A percentile compares a stretch with the other conserved stretches of the same genome.
phyloP scores from a whole-genome alignment of 768 basidiomycete genomes.

The Daedaleopsis nitida region DNA sequence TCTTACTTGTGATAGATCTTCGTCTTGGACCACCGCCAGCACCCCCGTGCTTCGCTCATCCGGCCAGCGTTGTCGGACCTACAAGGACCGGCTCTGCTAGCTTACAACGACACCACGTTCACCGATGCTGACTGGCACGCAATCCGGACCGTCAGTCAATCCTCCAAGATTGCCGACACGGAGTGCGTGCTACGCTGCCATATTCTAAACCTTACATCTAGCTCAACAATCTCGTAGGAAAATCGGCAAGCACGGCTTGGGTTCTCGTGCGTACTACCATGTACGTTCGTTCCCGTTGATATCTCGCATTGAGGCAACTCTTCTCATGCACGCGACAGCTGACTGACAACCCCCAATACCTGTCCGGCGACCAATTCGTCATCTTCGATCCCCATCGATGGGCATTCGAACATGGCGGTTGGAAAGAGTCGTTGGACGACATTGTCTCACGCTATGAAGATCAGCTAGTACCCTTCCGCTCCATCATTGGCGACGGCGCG shows the following conservation, averaged over 20 bases:
- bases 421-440: constrained; percentile 31
- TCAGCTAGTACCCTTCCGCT: constrained; percentile 36
- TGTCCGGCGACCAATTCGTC: constrained; percentile 42
- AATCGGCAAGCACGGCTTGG: constrained; percentile 56
- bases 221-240: constrained; percentile 34
- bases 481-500: constrained; percentile 27
- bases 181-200: constrained; percentile 25
- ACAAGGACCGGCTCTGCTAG: constrained; percentile 50
- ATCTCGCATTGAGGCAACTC: neutral
- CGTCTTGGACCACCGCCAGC: constrained; percentile 41
- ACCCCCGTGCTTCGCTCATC: constrained; percentile 30
- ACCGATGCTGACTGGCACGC: constrained; percentile 46
- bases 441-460: constrained; percentile 28
- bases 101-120: constrained; percentile 48
- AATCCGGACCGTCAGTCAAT: constrained; percentile 43
- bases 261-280: constrained; percentile 54
- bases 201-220: constrained; percentile 26
- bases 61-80: constrained; percentile 30
- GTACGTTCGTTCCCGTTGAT: constrained; percentile 27
- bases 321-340: constrained; percentile 35
- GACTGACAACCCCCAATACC: constrained; percentile 51
- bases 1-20: constrained; percentile 36
- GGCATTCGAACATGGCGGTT: constrained; percentile 26
- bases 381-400: constrained; percentile 45
- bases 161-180: constrained; percentile 47